Evolutionary conservation across 2,329 filamentous ascomycete genomes (phyloP).

Genomic region (Rutstroemia sp.): DNA sequence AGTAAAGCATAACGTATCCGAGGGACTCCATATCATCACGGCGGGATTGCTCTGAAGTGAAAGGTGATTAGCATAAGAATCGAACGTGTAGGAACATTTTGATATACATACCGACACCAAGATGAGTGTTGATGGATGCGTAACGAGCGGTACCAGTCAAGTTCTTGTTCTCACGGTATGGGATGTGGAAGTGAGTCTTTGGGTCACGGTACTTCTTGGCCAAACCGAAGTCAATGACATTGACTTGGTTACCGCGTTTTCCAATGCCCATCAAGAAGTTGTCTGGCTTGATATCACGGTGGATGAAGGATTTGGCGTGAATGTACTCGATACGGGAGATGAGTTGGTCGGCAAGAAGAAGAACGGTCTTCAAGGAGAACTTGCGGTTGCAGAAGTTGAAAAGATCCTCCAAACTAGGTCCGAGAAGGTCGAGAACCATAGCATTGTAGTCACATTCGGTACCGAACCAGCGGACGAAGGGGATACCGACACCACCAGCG

Average conservation of each 20-base stretch:
- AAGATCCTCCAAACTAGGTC: constrained; percentile 90
- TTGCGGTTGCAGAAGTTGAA: constrained; percentile 89
- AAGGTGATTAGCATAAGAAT: constrained; percentile 16
- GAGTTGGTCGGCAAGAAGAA: constrained; percentile 57
- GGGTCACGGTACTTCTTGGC: constrained; percentile 98
- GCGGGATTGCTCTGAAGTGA: constrained; percentile 92
- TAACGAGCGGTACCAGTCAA: constrained; percentile 94
- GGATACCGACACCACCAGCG: background rate
- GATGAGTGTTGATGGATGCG: constrained; percentile 99
- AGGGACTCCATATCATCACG: constrained; percentile 91
- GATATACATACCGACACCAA: constrained; percentile 69
- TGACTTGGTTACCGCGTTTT: constrained; percentile 95
- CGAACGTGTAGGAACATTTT: background rate
- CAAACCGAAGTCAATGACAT: constrained; percentile 99
- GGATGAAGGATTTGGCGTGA: constrained; percentile 98
- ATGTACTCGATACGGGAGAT: constrained; percentile 91
- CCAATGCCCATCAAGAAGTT: constrained; percentile 96
- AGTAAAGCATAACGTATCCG: constrained; percentile 70
- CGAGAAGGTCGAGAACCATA: constrained; percentile 96
- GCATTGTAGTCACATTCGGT: constrained; percentile 99
- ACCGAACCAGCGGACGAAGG: constrained; percentile 67
- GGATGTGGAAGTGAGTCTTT: constrained; percentile 98
- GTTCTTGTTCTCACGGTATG: constrained; percentile 93
- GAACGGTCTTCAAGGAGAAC: constrained; percentile 30
- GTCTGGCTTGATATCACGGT: constrained; percentile 98